A percentile compares a stretch with the other conserved stretches of the same genome.
phyloP scores from a whole-genome alignment of 441 rosid species.

The Rhodomyrtus psidioides region DNA sequence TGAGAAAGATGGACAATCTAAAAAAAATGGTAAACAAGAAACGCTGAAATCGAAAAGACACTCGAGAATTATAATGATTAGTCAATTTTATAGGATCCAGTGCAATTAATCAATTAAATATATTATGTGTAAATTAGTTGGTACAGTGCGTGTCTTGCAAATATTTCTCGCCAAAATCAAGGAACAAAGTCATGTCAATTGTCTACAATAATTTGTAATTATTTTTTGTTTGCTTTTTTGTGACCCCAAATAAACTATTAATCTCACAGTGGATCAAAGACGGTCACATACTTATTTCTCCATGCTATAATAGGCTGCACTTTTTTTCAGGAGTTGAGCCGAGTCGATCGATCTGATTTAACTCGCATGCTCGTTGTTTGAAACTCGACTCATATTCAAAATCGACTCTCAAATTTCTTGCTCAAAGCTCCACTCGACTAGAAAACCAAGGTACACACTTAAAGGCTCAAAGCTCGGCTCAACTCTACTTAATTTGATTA shows the following conservation, averaged over 20 bases:
- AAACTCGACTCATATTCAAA: not conserved
- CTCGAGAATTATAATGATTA: not conserved
- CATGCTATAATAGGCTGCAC: not conserved
- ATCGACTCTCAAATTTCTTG: not conserved
- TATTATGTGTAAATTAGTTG: not conserved
- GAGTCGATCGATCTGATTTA: not conserved
- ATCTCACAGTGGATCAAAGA: too few species aligned
- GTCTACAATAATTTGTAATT: too few species aligned
- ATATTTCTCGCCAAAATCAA: not conserved
- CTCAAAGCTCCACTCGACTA: not conserved
- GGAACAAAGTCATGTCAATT: not conserved
- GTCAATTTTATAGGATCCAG: not conserved
- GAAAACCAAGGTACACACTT: not conserved
- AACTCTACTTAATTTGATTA: not conserved
- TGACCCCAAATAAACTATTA: too few species aligned
- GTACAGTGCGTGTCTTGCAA: not conserved
- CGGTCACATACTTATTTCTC: too few species aligned
- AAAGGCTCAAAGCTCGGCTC: not conserved
- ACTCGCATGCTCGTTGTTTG: fast-evolving
- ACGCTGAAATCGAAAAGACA: not conserved
- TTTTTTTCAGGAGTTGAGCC: not conserved
- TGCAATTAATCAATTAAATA: not conserved
- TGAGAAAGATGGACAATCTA: not conserved
- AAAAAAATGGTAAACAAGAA: not conserved
- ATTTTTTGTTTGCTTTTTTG: too few species aligned